These are phyloP conservation scores for Phanerochaete carnosa DNA, from an alignment of 768 basidiomycete species.

Conservation along the genomic window DNA sequence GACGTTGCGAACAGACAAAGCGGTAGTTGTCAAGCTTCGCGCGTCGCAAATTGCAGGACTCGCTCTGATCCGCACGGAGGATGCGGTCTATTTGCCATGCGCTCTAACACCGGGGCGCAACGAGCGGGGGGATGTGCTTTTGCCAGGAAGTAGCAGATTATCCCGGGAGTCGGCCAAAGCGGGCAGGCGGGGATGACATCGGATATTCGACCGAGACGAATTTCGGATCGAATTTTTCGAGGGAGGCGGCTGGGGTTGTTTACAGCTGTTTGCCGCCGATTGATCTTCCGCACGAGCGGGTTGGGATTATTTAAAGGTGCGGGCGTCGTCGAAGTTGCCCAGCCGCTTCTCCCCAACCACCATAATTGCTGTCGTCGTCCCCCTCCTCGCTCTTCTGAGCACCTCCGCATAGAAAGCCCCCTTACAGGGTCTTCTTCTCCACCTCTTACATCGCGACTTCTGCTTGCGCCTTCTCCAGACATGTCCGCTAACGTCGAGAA, in stretches of 20 bases:
- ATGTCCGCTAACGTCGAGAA: conserved; percentile 54
- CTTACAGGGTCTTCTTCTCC: conserved; percentile 15
- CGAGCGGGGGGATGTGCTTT: neutral
- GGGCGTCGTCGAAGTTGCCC: conserved; percentile 2
- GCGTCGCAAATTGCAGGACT: neutral
- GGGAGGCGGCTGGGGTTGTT: conserved; percentile 10
- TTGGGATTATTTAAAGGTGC: conserved; percentile 11
- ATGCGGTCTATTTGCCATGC: neutral
- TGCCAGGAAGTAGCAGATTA: neutral
- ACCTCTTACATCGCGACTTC: conserved; percentile 19
- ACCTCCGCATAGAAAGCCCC: conserved; percentile 9
- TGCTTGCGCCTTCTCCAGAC: conserved; percentile 17
- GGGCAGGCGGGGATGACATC: neutral
- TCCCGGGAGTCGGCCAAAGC: neutral
- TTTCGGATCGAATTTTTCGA: conserved; percentile 8
- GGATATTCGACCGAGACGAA: conserved; percentile 46
- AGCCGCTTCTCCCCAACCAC: conserved; percentile 14
- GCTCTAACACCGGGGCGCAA: neutral
- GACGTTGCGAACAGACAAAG: neutral
- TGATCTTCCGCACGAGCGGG: conserved; percentile 13
- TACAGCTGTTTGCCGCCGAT: conserved; percentile 1
- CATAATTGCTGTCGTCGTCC: conserved; percentile 12
- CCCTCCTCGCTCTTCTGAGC: conserved; percentile 14
- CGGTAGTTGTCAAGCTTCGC: neutral
- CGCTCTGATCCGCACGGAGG: neutral